These are phyloP conservation scores for Hymenoscyphus infarciens DNA, from an alignment of 2,329 filamentous ascomycete species.

Conservation along the genomic window DNA sequence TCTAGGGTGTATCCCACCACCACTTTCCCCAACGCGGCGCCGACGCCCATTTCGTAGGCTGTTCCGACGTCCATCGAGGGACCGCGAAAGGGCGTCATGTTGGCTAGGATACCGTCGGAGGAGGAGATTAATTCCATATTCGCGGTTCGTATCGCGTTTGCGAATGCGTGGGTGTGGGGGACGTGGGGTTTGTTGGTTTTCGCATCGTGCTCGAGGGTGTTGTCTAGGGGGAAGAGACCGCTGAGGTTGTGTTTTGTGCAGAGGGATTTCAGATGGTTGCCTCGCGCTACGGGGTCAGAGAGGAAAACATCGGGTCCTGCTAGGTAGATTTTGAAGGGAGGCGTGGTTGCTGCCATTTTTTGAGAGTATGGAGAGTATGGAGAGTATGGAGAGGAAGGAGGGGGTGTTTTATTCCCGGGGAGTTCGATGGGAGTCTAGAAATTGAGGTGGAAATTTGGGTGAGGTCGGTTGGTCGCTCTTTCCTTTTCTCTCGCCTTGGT, in stretches of 20 bases:
- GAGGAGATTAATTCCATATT: conserved; percentile 26
- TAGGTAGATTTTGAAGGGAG: conserved; percentile 24
- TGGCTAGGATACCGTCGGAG: conserved; percentile 26
- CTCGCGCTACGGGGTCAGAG: conserved; percentile 18
- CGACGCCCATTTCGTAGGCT: conserved; percentile 30
- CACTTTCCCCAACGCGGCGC: conserved; percentile 24
- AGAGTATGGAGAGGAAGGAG: too few species aligned
- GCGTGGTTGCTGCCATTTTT: not conserved
- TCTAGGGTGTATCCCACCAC: conserved; percentile 25
- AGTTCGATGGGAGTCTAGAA: too few species aligned
- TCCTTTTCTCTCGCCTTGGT: too few species aligned
- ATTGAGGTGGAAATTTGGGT: too few species aligned
- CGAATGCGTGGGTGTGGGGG: conserved; percentile 18
- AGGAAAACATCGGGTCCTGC: conserved; percentile 30
- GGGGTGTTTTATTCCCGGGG: too few species aligned
- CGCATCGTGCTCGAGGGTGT: conserved; percentile 11
- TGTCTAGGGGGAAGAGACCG: conserved; percentile 29
- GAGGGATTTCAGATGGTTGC: conserved; percentile 21
- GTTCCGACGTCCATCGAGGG: conserved; percentile 29
- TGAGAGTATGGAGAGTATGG: too few species aligned
- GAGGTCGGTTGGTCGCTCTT: too few species aligned
- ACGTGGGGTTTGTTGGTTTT: conserved; percentile 3
- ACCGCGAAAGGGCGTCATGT: conserved; percentile 29
- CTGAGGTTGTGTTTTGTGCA: conserved; percentile 20
- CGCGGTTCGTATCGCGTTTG: conserved; percentile 22